These are phyloP conservation scores for Chaetomium tenue DNA, from an alignment of 495 filamentous ascomycete genomes.

Conservation along the genomic window DNA sequence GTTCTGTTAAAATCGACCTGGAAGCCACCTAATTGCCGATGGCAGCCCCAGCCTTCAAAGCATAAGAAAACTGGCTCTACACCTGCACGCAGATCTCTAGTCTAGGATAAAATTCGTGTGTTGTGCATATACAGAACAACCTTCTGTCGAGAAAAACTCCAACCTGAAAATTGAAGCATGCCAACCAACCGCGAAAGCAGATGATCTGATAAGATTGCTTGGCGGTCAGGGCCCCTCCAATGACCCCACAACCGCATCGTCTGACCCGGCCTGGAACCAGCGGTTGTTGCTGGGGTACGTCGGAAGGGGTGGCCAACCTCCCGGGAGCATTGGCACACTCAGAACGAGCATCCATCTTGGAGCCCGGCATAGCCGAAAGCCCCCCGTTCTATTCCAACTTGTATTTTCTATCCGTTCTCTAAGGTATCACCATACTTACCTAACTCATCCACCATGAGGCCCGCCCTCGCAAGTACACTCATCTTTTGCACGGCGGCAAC, in stretches of 20 bases:
- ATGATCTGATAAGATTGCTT: slow-evolving; percentile 26
- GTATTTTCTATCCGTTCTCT: not conserved
- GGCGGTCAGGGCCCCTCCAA: slow-evolving; percentile 3
- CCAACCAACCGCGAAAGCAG: not conserved
- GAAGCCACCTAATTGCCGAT: too few relatives aligned
- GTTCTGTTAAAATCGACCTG: too few relatives aligned
- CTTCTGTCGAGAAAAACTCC: too few relatives aligned
- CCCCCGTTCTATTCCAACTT: not conserved
- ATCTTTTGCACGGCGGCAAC: slow-evolving; percentile 18
- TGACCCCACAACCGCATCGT: slow-evolving; percentile 2
- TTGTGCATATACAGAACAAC: too few relatives aligned
- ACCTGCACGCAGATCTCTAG: too few relatives aligned
- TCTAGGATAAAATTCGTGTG: too few relatives aligned
- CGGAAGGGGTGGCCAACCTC: not conserved
- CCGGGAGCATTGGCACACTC: too few relatives aligned
- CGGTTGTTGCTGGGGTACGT: not conserved
- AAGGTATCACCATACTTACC: not conserved
- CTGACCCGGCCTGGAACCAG: not conserved
- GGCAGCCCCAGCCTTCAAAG: not conserved
- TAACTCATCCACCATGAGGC: slow-evolving; percentile 25
- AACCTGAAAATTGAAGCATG: too few relatives aligned
- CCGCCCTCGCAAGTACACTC: slow-evolving; percentile 7
- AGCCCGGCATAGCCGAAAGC: not conserved
- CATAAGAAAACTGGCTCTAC: too few relatives aligned
- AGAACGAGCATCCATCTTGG: not conserved